Base-by-base conservation (phyloP, 2,329 filamentous ascomycete species). In the Elsinoe ampelina region DNA sequence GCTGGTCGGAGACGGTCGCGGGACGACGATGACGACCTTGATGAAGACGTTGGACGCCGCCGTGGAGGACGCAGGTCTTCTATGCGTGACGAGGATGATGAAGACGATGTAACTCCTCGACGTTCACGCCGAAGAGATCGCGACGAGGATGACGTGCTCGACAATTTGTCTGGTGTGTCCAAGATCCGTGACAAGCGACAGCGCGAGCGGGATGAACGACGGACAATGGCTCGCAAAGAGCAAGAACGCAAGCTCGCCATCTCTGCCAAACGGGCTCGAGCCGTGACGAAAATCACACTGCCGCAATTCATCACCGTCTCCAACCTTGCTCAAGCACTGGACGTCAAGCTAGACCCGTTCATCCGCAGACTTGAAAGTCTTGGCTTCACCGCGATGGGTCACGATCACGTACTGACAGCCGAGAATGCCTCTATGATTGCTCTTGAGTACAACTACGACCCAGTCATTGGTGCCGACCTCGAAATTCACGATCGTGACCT, bases 231-330 rank as follows among this genome's bases (percentile, higher is more conserved):
- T 8, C 58, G 62, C 32, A 61, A 63, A 45, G 64, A 67, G 38
- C 63, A 63, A 13, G 59, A 61, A 13, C 59, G 58, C 32, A 62
- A 61, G 55, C 55, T 57, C 5, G 60, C 58, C 7, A 52, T 58
- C 20, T 59, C 60, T 5, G 60, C 67, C 64, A 58, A 63, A 59
- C 58, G 69, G 32, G 64, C 65, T 32, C 65, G 70, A 35, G 70
- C 73, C n/a, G 69, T 75, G 5, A 81, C 80, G 1, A 79, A 78
- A 1, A 87, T 98, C 45, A 81, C 85, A 55, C 75, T 98, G 19
- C 95, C 95, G 0, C 89, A 96, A 66, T 95, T 89, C 64, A 95
- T 98, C 70, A 93, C 83, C 64, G 85, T 96, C n/a, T 79, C 82
- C 8, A 89, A 91, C 62, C 74, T 98, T 39, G 89, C 90, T 3